Evolutionary conservation across 495 filamentous ascomycete genomes (phyloP).

Genomic region (Aspergillus taichungensis): DNA sequence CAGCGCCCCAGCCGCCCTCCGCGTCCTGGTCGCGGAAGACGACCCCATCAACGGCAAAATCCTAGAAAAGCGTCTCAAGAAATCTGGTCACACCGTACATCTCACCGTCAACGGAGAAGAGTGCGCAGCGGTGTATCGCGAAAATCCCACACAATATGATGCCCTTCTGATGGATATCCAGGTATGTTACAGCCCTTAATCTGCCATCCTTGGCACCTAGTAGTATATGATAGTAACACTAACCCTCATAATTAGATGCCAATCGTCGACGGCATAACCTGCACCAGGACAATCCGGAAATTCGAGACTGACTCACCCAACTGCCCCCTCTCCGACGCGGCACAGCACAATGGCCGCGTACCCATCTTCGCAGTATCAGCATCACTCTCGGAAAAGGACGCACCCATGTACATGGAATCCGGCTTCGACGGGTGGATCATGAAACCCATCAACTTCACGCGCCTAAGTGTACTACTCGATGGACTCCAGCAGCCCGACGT

Average conservation of each 20-base stretch:
- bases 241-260: constrained; percentile 58
- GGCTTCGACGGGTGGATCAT: constrained; percentile 92
- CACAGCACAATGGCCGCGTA: constrained; percentile 31
- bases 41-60: constrained; percentile 91
- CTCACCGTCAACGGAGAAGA: constrained; percentile 81
- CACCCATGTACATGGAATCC: constrained; percentile 59
- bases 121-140: constrained; percentile 61
- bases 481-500: constrained; percentile 46
- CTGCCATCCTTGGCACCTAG: no score
- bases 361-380: constrained; percentile 91
- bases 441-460: constrained; percentile 63
- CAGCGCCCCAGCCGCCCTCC: constrained; percentile 30
- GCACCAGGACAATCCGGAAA: constrained; percentile 72
- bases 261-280: constrained; percentile 79
- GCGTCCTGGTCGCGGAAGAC: constrained; percentile 80
- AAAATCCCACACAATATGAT: constrained; percentile 55
- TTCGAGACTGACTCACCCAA: constrained; percentile 47
- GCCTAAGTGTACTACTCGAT: constrained; percentile 47
- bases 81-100: constrained; percentile 62
- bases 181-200: constrained; percentile 33
- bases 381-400: constrained; percentile 65
- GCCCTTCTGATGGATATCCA: constrained; percentile 97
- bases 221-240: not conserved
- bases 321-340: constrained; percentile 40
- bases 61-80: constrained; percentile 73